These are phyloP conservation scores for Beauveria caledonica DNA, from an alignment of 2,329 filamentous ascomycete species.

Conservation along the genomic window DNA sequence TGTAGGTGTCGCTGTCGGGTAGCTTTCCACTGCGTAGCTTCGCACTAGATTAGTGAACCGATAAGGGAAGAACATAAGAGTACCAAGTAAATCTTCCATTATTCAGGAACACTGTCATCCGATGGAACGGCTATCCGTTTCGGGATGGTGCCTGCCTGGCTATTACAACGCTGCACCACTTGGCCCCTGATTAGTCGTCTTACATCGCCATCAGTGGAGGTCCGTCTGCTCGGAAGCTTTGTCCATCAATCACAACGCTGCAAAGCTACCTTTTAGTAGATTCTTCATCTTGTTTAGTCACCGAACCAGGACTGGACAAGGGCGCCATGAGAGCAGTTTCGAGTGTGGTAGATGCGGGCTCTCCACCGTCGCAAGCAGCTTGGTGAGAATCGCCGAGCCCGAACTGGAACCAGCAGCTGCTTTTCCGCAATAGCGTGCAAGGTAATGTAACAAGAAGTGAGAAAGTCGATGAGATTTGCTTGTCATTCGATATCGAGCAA, in stretches of 20 bases:
- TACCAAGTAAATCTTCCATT: not conserved
- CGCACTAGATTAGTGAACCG: too few relatives aligned
- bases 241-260: constrained; percentile 5
- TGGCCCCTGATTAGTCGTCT: not conserved
- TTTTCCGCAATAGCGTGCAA: not conserved
- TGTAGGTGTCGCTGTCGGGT: too few relatives aligned
- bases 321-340: not conserved
- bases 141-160: not conserved
- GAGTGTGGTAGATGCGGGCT: not conserved
- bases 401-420: not conserved
- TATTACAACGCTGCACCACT: not conserved
- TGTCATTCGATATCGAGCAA: accelerated
- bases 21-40: too few relatives aligned
- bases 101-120: not conserved
- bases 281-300: not conserved
- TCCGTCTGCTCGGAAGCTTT: not conserved
- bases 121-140: not conserved
- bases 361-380: not conserved
- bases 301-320: not conserved
- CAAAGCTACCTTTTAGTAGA: not conserved
- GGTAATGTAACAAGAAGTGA: not conserved
- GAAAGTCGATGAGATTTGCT: not conserved
- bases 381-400: not conserved
- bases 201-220: not conserved
- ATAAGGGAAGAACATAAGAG: not conserved